phyloP scores from a whole-genome alignment of 805 yeast species.

The Torulaspora franciscae region DNA sequence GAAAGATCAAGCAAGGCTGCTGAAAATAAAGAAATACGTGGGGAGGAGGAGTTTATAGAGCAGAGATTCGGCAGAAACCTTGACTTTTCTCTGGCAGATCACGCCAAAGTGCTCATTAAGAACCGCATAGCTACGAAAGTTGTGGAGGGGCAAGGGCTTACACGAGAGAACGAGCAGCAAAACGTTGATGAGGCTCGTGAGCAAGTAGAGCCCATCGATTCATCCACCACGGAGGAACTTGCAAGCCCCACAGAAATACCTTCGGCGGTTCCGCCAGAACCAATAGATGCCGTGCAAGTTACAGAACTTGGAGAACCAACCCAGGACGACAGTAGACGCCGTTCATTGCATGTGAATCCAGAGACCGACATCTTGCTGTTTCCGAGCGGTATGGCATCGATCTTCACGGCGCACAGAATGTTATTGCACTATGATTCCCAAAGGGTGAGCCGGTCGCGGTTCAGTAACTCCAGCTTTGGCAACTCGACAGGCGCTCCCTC shows the following conservation, averaged over 20 bases:
- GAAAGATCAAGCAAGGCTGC: conserved; percentile 26
- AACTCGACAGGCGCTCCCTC: conserved; percentile 20
- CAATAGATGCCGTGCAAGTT: conserved; percentile 16
- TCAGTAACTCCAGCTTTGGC: conserved; percentile 10
- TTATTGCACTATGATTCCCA: conserved; percentile 38
- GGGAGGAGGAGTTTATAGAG: conserved; percentile 68
- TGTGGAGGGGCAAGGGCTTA: conserved; percentile 37
- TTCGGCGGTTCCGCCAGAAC: conserved; percentile 31
- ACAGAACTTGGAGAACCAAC: not conserved
- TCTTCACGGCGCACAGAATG: conserved; percentile 73
- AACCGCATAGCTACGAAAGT: conserved; percentile 69
- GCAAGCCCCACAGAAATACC: not conserved
- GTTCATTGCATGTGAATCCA: conserved; percentile 21
- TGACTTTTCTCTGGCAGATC: conserved; percentile 67
- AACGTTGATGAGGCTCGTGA: conserved; percentile 1
- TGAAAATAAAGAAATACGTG: conserved; percentile 22
- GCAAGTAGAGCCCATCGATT: conserved; percentile 9
- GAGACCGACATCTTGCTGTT: conserved; percentile 74
- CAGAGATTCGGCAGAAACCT: conserved; percentile 87
- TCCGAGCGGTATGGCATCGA: conserved; percentile 91
- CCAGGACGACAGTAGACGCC: conserved; percentile 5
- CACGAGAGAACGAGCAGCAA: conserved; percentile 21
- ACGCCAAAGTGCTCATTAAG: conserved; percentile 70
- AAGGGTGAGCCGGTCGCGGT: conserved; percentile 31
- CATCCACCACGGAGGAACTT: conserved; percentile 2